These are phyloP conservation scores for Sphaerobolus stellatus DNA, from an alignment of 1,284 basidiomycete species.

Conservation along the genomic window DNA sequence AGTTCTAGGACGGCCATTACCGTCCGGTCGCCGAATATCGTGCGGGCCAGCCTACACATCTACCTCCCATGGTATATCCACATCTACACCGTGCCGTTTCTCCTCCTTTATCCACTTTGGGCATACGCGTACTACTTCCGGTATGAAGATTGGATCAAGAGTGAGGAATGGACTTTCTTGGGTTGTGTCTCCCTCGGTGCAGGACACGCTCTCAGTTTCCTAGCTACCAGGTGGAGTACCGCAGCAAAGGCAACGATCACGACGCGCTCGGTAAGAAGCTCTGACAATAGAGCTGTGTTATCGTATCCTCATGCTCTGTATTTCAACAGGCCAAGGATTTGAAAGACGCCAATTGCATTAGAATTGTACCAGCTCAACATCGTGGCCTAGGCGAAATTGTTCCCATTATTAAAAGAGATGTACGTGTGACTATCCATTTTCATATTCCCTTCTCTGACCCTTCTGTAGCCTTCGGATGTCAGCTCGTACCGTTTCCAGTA, in stretches of 20 bases:
- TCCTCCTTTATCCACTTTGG: constrained; percentile 84
- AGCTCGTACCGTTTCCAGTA: constrained; percentile 88
- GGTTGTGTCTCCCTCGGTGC: constrained; percentile 83
- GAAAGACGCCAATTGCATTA: constrained; percentile 76
- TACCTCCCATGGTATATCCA: constrained; percentile 77
- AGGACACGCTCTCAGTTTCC: constrained; percentile 90
- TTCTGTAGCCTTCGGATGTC: constrained; percentile 40
- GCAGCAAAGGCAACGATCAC: constrained; percentile 79
- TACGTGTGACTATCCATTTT: constrained; percentile 21
- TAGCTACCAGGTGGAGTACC: constrained; percentile 90
- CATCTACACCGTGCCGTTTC: constrained; percentile 83
- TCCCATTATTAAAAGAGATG: constrained; percentile 62
- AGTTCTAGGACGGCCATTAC: constrained; percentile 49
- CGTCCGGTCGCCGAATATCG: constrained; percentile 86
- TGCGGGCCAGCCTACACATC: constrained; percentile 76
- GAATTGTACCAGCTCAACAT: constrained; percentile 83
- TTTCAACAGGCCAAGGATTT: constrained; percentile 58
- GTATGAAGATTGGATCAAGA: constrained; percentile 89
- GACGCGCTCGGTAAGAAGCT: constrained; percentile 53
- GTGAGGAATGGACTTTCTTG: constrained; percentile 96
- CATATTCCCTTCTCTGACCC: constrained; percentile 2
- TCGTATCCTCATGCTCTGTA: constrained; percentile 17
- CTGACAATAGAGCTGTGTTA: too few species aligned
- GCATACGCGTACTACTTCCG: constrained; percentile 89
- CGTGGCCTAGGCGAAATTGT: constrained; percentile 93